Evolutionary conservation across 2,329 filamentous ascomycete species (phyloP).

Genomic region (Ilyonectria mors-panacis): DNA sequence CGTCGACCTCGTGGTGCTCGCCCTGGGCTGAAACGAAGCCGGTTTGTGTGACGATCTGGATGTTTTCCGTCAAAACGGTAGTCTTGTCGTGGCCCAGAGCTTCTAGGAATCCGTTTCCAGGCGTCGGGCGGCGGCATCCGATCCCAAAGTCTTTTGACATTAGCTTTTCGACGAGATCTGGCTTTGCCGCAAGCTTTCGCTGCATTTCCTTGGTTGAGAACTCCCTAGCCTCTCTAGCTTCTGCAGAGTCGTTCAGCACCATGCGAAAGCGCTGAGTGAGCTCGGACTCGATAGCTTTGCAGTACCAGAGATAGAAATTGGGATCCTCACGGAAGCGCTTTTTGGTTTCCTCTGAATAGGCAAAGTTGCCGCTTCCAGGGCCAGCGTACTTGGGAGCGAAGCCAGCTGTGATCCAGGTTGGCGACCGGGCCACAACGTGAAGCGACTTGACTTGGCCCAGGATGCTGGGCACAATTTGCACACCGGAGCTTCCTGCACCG

Average conservation of each 20-base stretch:
- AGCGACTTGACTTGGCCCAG: constrained; percentile 3
- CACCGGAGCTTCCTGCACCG: constrained; percentile 12
- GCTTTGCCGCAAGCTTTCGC: background rate
- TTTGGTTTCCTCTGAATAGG: background rate
- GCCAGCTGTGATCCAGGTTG: background rate
- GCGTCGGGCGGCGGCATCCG: constrained; percentile 14
- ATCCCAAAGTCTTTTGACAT: constrained; percentile 13
- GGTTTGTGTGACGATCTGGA: background rate
- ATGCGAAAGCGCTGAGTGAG: background rate
- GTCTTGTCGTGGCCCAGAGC: constrained; percentile 3
- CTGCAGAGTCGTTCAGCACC: background rate
- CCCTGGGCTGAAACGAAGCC: constrained; percentile 2
- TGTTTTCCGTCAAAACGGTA: background rate
- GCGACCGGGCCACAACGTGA: background rate
- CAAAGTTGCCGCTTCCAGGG: background rate
- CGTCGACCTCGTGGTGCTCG: background rate
- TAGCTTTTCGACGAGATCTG: background rate
- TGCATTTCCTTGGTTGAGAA: constrained; percentile 3
- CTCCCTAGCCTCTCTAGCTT: background rate
- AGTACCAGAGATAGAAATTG: background rate
- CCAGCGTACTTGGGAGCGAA: constrained; percentile 1
- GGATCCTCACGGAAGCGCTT: background rate
- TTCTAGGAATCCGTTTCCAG: constrained; percentile 17
- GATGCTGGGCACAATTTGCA: constrained; percentile 11
- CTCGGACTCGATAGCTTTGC: constrained; percentile 3